These are phyloP conservation scores for Phialophora expanda DNA, from an alignment of 2,329 filamentous ascomycete genomes.

Conservation along the genomic window DNA sequence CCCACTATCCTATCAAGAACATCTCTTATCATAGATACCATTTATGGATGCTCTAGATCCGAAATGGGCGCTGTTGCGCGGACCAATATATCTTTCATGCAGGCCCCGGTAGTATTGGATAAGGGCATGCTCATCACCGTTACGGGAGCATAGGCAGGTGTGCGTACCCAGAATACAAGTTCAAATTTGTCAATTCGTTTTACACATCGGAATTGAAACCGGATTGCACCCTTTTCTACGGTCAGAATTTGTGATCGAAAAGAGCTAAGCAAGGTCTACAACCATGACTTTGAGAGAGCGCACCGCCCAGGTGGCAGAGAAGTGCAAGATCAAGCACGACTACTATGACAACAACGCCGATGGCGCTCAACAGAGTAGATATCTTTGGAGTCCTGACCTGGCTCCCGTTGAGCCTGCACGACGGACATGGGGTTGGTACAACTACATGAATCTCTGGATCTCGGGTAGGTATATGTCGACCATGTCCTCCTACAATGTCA, in stretches of 20 bases:
- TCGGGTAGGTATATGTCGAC: slow-evolving; percentile 5
- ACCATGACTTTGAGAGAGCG: slow-evolving; percentile 11
- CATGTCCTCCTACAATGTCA: no score
- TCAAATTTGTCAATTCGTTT: no score
- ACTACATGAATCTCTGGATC: slow-evolving; percentile 58
- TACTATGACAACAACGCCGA: slow-evolving; percentile 5
- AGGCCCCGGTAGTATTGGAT: no score
- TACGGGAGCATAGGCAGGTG: no score
- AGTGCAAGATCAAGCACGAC: slow-evolving; percentile 18
- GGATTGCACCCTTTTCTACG: no score
- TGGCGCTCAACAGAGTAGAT: slow-evolving; percentile 3
- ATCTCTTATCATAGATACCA: slow-evolving; percentile 11
- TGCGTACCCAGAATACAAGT: no score
- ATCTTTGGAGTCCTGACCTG: slow-evolving; percentile 42
- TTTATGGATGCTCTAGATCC: no score
- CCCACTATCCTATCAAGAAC: slow-evolving; percentile 15
- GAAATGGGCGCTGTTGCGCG: no score
- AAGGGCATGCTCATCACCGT: no score
- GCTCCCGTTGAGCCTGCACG: slow-evolving; percentile 73
- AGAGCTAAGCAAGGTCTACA: neutral
- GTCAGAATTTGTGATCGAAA: no score
- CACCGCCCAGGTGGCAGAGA: slow-evolving; percentile 7
- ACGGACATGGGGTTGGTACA: slow-evolving; percentile 83
- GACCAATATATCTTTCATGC: no score
- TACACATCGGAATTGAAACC: no score